Evolutionary conservation across 306 rosid species (phyloP).

Genomic region (Acacia crassicarpa): DNA sequence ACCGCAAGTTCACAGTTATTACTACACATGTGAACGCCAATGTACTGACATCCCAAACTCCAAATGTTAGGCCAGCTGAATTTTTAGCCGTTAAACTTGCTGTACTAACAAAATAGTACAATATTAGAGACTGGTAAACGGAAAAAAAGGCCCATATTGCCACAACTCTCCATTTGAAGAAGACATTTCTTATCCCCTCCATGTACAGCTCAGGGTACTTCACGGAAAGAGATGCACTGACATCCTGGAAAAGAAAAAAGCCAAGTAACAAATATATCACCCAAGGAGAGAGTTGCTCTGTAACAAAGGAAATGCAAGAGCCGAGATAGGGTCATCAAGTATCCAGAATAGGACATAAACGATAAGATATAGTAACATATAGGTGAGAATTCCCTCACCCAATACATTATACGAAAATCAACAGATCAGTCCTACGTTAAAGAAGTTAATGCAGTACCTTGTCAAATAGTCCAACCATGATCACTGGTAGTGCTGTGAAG

Average conservation of each 20-base stretch:
- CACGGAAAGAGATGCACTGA: conserved; percentile 87
- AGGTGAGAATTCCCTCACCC: background rate
- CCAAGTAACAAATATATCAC: background rate
- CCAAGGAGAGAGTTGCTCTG: background rate
- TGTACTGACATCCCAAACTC: conserved; percentile 96
- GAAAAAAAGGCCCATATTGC: conserved; percentile 89
- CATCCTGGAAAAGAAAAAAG: conserved; percentile 66
- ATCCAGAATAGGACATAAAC: conserved; percentile 1
- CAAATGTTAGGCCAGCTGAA: conserved; percentile 73
- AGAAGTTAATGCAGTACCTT: conserved; percentile 50
- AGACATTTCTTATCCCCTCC: conserved; percentile 83
- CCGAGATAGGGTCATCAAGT: background rate
- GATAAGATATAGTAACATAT: background rate
- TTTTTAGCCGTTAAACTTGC: conserved; percentile 60
- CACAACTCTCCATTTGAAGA: conserved; percentile 91
- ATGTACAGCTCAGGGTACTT: conserved; percentile 89
- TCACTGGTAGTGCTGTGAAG: conserved; percentile 75
- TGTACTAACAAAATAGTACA: conserved; percentile 61
- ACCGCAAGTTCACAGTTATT: conserved; percentile 78
- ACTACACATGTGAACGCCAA: conserved; percentile 93
- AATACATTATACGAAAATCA: background rate
- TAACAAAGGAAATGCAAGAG: background rate
- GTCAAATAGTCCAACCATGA: conserved; percentile 82
- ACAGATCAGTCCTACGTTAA: background rate
- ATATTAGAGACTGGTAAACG: conserved; percentile 82